Percentiles rank a stretch among this genome's conserved stretches.
Evolutionary conservation across 768 basidiomycete genomes (phyloP).

Genomic region (Botryobasidium botryosum): DNA sequence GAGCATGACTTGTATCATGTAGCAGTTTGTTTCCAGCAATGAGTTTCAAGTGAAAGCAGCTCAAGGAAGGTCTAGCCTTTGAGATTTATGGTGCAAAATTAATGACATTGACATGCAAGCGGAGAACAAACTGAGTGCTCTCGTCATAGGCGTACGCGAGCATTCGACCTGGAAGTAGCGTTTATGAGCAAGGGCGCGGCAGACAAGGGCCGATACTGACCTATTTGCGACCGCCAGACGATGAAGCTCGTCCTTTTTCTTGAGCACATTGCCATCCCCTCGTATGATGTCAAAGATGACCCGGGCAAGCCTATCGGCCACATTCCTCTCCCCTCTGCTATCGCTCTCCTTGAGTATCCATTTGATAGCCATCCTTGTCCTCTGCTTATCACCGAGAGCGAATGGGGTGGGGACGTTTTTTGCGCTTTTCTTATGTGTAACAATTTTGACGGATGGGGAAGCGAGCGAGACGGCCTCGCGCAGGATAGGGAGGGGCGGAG

Average conservation of each 20-base stretch:
- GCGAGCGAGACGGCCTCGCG: conserved; percentile 50
- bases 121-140: too few relatives aligned
- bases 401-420: conserved; percentile 52
- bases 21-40: too few relatives aligned
- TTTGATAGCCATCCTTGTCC: conserved; percentile 46
- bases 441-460: conserved; percentile 47
- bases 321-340: conserved; percentile 33
- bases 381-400: conserved; percentile 66
- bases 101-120: too few relatives aligned
- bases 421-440: conserved; percentile 41
- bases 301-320: conserved; percentile 57
- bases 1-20: too few relatives aligned
- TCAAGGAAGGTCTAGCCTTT: too few relatives aligned
- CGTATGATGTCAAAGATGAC: conserved; percentile 60
- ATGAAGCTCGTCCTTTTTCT: conserved; percentile 46
- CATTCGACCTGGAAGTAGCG: too few relatives aligned
- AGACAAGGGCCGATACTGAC: too few relatives aligned
- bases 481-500: conserved; percentile 65
- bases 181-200: too few relatives aligned
- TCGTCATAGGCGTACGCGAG: too few relatives aligned
- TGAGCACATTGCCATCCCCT: conserved; percentile 36
- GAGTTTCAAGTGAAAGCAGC: too few relatives aligned
- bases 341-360: conserved; percentile 56
- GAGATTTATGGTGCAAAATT: too few relatives aligned
- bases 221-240: conserved; percentile 59